Base-by-base conservation (phyloP, 495 filamentous ascomycete genomes). In the Bacidia gigantensis region DNA sequence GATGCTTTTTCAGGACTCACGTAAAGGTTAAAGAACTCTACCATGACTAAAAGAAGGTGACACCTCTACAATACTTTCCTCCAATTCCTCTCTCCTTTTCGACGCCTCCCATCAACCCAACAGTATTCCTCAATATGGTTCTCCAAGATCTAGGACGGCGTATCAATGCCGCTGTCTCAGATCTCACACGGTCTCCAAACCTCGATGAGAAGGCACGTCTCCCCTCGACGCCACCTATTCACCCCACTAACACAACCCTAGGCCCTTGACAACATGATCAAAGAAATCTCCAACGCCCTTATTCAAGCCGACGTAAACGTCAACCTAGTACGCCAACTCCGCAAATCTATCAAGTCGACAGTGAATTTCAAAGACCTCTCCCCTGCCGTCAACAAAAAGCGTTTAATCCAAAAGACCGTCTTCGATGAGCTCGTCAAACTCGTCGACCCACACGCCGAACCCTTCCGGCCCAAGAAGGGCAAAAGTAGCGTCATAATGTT, bases 401-500 rank as follows among this genome's bases (percentile, higher is more conserved):
- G 90, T 43, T 70, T 97, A 47, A 97, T 99, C 62, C 92, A 99
- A 63, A 96, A 97, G 67, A 79, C 92, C 57, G 93, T 99, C 58
- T 99, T 89, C 65, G 93, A 99, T 64, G 89, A 96, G 64, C 80
- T 99, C 47, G 92, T 97, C 50, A 81, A 84, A 54, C 81, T 99
- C 44, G 92, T 99, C 47, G 87, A 99, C 61, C 92, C 92, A 17
- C 92, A 96, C 69, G 87, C 85, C 56, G 88, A 95, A 53, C 82
- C 90, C 0, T 99, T 95, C 76, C 89, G 92, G 58, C 92, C 93
- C 21, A 95, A 92, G 72, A 99, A 99, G 67, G 87, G 87, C 52
- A 92, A 90, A 59, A 71, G 83, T 43, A 97, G 95, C 67, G 85
- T 97, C 58, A 95, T 99, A 64, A 99, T 99, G 92, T 96, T 99